Conservation (phyloP, 2,329 filamentous ascomycete genomes). For the Monilinia aucupariae region DNA sequence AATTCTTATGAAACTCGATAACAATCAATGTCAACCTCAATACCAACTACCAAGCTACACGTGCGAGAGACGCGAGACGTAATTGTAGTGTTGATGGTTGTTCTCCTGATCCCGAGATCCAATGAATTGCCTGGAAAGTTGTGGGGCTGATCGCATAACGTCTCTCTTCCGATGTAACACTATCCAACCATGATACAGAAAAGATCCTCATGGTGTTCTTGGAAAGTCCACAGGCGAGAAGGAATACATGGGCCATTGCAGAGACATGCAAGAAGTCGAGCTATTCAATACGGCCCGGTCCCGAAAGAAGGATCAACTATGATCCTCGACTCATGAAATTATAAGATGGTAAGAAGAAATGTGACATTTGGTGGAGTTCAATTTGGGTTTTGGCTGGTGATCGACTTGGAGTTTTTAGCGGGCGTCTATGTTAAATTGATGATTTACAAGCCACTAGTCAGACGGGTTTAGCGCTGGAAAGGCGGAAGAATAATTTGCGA, state of each 20-base stretch:
- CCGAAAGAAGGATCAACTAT: not conserved
- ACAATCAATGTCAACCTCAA: not conserved
- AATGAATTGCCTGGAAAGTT: not conserved
- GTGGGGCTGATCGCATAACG: conserved; percentile 1
- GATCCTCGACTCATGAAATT: not conserved
- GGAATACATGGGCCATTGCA: not conserved
- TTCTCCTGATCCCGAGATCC: not conserved
- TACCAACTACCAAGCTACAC: not conserved
- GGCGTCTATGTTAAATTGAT: not conserved
- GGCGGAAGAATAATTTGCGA: too few species aligned
- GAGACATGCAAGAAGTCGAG: not conserved
- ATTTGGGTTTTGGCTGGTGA: not conserved
- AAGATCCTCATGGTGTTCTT: conserved; percentile 3
- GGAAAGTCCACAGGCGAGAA: not conserved
- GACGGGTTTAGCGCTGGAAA: not conserved
- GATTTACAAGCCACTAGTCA: not conserved
- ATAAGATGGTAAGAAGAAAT: not conserved
- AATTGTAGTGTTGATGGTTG: conserved; percentile 9
- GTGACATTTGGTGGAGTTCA: not conserved
- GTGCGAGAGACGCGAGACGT: conserved; percentile 14
- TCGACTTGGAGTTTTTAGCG: not conserved
- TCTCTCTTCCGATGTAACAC: conserved; percentile 5
- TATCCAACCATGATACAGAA: conserved; percentile 7
- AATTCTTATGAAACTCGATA: not conserved
- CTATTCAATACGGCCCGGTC: not conserved